phyloP scores from a whole-genome alignment of 2,329 filamentous ascomycete genomes.

The Thielaviopsis cerberus region DNA sequence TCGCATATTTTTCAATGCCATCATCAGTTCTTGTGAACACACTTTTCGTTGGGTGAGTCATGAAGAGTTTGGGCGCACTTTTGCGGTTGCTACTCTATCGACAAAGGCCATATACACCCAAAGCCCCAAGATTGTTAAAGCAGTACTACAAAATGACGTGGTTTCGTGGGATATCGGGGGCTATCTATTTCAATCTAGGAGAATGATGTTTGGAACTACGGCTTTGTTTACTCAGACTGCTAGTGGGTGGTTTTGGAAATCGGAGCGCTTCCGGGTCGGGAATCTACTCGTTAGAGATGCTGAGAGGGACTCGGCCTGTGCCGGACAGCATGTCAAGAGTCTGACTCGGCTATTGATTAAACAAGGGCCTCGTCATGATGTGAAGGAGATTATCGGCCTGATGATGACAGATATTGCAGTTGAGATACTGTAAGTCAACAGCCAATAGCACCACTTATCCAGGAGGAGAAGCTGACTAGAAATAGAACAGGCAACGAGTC shows the following conservation, averaged over 20 bases:
- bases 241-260: background rate
- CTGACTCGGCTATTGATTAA: background rate
- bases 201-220: background rate
- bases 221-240: background rate
- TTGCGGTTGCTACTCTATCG: background rate
- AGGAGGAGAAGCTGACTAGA: background rate
- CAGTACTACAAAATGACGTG: background rate
- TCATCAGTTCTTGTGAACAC: too few relatives aligned
- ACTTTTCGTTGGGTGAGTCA: too few relatives aligned
- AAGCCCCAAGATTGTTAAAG: background rate
- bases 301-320: background rate
- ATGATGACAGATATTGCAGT: background rate
- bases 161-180: background rate
- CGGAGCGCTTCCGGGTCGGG: background rate
- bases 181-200: background rate
- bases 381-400: background rate
- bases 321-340: background rate
- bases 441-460: constrained; percentile 5
- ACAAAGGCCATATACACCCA: background rate
- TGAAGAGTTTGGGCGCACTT: background rate
- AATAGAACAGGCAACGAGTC: background rate
- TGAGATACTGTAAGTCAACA: background rate
- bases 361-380: background rate
- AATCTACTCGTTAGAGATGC: background rate
- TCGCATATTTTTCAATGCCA: too few relatives aligned